Evolutionary conservation across 768 basidiomycete genomes (phyloP), one percentile per base, ranked within the genome.

Genomic region (Tulasnella sp.): DNA sequence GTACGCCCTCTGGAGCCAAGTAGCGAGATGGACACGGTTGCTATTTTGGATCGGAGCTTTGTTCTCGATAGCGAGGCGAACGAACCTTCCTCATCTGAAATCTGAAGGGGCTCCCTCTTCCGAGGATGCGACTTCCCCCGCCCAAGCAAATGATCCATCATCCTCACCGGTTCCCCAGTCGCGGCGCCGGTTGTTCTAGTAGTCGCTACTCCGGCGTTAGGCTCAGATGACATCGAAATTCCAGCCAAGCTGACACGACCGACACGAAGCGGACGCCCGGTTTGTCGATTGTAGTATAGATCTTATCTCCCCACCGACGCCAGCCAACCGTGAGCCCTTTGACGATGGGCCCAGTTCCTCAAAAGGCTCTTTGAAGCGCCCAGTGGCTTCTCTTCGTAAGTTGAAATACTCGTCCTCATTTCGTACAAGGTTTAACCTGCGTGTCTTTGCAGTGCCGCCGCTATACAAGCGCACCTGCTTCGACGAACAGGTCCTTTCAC

Each of bases 221-320:
- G 21, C 6, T 74, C 39, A 10, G 39, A 42, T 8, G 75, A 76
- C 34, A 48, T 76, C 27, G 73, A 74, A 46, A 74, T 42, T 18
- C 73, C 38, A 74, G 73, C 73, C 73, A 74, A 16, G 39, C 73
- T 38, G 19, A 19, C 21, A 24, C 39, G 9, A 31, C 27, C 19
- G 73, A 74, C 21, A 74, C 34, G 75, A 76, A 52, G 75, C 42
- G 9, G 75, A 76, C 19, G 75, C 75, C 12, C 75, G 75, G 1
- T 52, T 76, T n/a, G 46, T 76, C 24, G 75, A 76, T 27, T 36
- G 56, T 24, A 76, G 75, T 48, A 24, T 76, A 48, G 75, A 76
- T 9, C 21, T 56, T 21, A 76, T 76, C 75, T 39, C 1, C 19
- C 48, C 75, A 18, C 75, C 75, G 31, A 52, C 75, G 46, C 56